A percentile compares a stretch with the other conserved stretches of the same genome.
These are phyloP conservation scores for Zymoseptoria passerinii DNA, from an alignment of 2,329 filamentous ascomycete species.

Conservation along the genomic window DNA sequence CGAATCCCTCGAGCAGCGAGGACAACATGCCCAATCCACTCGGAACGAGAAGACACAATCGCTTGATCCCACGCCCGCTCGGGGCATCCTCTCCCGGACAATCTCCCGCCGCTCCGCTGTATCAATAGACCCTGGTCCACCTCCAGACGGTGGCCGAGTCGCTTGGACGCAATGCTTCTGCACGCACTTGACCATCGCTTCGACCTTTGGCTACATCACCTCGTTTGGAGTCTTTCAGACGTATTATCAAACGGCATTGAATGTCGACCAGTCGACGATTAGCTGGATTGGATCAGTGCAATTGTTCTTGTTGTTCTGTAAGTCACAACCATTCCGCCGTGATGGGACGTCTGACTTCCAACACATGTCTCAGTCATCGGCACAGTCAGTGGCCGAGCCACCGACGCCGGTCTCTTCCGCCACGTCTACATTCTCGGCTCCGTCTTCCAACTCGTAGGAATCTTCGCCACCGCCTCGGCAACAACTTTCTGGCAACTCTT, in stretches of 20 bases:
- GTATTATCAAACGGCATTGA: conserved; percentile 34
- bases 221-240: conserved; percentile 37
- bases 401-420: conserved; percentile 44
- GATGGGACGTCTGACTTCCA: not conserved
- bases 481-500: conserved; percentile 46
- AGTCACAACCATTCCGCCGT: not conserved
- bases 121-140: conserved; percentile 30
- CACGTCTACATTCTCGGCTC: conserved; percentile 37
- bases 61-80: conserved; percentile 1
- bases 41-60: not conserved
- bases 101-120: conserved; percentile 21
- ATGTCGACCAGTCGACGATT: conserved; percentile 37
- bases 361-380: conserved; percentile 32
- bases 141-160: conserved; percentile 35
- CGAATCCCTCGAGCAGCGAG: conserved; percentile 10
- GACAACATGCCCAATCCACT: conserved; percentile 5
- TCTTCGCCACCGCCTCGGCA: conserved; percentile 47
- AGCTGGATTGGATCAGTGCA: conserved; percentile 48
- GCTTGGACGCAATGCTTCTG: conserved; percentile 28
- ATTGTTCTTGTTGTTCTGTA: conserved; percentile 43
- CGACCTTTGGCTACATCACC: conserved; percentile 25
- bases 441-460: conserved; percentile 41
- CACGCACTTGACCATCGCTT: conserved; percentile 27
- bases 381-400: conserved; percentile 45
- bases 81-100: conserved; percentile 13